A percentile compares a stretch with the other conserved stretches of the same genome.
Conservation (phyloP, 768 basidiomycete genomes). For the Kwoniella heveanensis region DNA sequence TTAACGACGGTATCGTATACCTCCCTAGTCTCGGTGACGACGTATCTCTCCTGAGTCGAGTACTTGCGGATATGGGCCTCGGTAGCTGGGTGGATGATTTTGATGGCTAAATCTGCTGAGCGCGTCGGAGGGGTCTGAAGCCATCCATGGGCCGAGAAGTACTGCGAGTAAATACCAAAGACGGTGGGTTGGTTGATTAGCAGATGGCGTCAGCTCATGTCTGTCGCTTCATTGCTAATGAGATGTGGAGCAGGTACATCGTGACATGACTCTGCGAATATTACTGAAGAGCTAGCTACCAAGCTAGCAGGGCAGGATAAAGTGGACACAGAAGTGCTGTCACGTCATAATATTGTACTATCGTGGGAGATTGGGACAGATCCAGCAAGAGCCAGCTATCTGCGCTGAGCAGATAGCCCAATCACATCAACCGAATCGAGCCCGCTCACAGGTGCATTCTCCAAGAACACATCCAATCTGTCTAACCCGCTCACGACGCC, state of each 20-base stretch:
- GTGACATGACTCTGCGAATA: too few species aligned
- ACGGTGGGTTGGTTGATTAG: neutral
- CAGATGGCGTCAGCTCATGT: neutral
- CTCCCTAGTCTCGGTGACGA: constrained; percentile 81
- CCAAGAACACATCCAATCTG: constrained; percentile 72
- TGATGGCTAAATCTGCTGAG: constrained; percentile 76
- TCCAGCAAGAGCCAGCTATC: too few species aligned
- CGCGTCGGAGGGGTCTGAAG: constrained; percentile 55
- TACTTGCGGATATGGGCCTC: constrained; percentile 91
- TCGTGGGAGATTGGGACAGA: too few species aligned
- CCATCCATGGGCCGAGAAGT: constrained; percentile 79
- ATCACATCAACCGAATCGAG: too few species aligned
- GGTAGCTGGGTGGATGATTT: constrained; percentile 83
- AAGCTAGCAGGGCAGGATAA: too few species aligned
- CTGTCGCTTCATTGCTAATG: too few species aligned
- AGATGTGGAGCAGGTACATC: too few species aligned
- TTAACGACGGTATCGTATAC: constrained; percentile 71
- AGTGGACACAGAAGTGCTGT: too few species aligned
- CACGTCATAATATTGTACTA: too few species aligned
- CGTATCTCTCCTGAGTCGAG: constrained; percentile 67
- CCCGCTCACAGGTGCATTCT: constrained; percentile 73
- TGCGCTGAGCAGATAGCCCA: too few species aligned
- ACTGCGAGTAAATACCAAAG: constrained; percentile 59
- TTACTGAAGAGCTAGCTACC: too few species aligned
- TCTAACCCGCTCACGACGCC: constrained; percentile 44